A percentile compares a stretch with the other conserved stretches of the same genome.
These are phyloP conservation scores for Ilyonectria robusta DNA, from an alignment of 2,329 filamentous ascomycete genomes.

Conservation along the genomic window DNA sequence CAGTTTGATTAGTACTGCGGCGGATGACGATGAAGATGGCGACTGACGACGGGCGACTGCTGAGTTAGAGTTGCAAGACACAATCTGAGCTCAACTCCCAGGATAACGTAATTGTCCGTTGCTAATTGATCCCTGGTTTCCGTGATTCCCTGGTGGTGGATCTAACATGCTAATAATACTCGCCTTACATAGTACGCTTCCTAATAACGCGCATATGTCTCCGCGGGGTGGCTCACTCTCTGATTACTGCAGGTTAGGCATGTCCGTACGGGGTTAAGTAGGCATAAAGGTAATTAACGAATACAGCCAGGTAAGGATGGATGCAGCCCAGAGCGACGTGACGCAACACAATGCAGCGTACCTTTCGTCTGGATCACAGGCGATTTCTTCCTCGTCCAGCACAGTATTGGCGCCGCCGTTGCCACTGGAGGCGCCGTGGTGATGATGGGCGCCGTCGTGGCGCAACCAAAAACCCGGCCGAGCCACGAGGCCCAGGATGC, in stretches of 20 bases:
- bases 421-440: slow-evolving; percentile 21
- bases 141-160: not conserved
- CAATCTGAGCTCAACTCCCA: not conserved
- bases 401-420: slow-evolving; percentile 25
- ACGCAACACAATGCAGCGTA: not conserved
- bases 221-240: slow-evolving; percentile 1
- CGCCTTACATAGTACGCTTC: not conserved
- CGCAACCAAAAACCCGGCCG: slow-evolving; percentile 28
- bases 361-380: not conserved
- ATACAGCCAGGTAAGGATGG: not conserved
- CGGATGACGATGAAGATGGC: slow-evolving; percentile 11
- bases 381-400: not conserved
- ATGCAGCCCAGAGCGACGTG: not conserved
- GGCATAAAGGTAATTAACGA: not conserved
- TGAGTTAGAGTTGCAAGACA: not conserved
- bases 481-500: slow-evolving; percentile 32
- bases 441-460: slow-evolving; percentile 34
- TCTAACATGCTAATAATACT: slow-evolving; percentile 7
- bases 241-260: not conserved
- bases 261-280: not conserved
- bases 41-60: not conserved
- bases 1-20: not conserved
- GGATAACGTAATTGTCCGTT: not conserved
- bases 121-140: not conserved
- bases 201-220: slow-evolving; percentile 4